A percentile compares a stretch with the other conserved stretches of the same genome.
phyloP scores from a whole-genome alignment of 352 stramenopile genomes.

The Phytophthora colocasiae region DNA sequence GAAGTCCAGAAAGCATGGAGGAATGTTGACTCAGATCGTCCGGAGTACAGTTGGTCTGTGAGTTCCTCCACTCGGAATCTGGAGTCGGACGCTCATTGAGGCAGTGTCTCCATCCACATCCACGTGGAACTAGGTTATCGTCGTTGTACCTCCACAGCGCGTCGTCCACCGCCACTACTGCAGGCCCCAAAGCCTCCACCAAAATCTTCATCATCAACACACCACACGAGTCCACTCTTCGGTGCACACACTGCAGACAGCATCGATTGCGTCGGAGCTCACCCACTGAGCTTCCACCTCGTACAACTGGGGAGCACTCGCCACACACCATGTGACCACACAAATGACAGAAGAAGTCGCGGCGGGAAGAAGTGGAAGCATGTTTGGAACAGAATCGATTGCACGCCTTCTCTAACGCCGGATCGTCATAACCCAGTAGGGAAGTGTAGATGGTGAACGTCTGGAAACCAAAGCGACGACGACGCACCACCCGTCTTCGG shows the following conservation, averaged over 20 bases:
- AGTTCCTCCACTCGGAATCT: conserved; percentile 47
- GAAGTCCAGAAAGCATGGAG: conserved; percentile 48
- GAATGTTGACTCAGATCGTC: conserved; percentile 50
- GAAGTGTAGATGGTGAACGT: conserved; percentile 73
- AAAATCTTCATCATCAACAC: conserved; percentile 66
- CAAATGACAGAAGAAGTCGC: conserved; percentile 62
- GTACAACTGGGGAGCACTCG: conserved; percentile 56
- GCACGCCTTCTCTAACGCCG: conserved; percentile 40
- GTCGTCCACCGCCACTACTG: conserved; percentile 56
- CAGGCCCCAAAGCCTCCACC: conserved; percentile 45
- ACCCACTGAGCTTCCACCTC: conserved; percentile 58
- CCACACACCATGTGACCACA: conserved; percentile 60
- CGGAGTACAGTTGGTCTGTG: conserved; percentile 51
- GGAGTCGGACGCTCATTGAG: conserved; percentile 41
- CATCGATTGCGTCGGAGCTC: conserved; percentile 54
- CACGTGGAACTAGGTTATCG: conserved; percentile 41
- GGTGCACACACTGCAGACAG: conserved; percentile 58
- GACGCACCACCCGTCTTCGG: conserved; percentile 67
- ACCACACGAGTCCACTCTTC: conserved; percentile 58
- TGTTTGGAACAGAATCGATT: conserved; percentile 59
- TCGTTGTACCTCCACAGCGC: conserved; percentile 54
- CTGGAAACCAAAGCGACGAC: conserved; percentile 72
- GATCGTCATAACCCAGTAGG: conserved; percentile 43
- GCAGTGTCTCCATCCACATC: conserved; percentile 41
- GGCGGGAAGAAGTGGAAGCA: conserved; percentile 57